Conservation (phyloP, 441 rosid genomes). For the Arabidopsis hybrid region DNA sequence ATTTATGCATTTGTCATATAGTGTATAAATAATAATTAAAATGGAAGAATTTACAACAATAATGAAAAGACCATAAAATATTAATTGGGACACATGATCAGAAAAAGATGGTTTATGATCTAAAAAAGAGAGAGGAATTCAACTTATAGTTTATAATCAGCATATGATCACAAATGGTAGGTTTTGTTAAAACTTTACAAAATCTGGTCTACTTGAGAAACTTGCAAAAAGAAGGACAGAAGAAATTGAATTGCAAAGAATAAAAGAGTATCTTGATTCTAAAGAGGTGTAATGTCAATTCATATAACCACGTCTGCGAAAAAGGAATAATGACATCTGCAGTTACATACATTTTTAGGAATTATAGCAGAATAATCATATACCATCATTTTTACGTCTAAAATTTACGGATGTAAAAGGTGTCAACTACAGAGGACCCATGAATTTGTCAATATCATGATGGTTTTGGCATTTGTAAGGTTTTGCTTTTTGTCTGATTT, state of each 20-base stretch:
- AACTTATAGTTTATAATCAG: constrained; percentile 22
- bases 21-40: background rate
- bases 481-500: constrained; percentile 44
- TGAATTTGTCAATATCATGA: constrained; percentile 33
- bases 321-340: constrained; percentile 3
- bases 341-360: background rate
- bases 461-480: constrained; percentile 33
- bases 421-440: constrained; percentile 26
- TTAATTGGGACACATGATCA: background rate
- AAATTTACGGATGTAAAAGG: constrained; percentile 27
- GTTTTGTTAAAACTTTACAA: constrained; percentile 15
- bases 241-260: background rate
- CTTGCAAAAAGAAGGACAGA: background rate
- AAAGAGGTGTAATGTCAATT: constrained; percentile 21
- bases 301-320: constrained; percentile 4
- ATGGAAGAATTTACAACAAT: background rate
- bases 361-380: background rate
- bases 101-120: background rate
- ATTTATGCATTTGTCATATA: background rate
- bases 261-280: background rate
- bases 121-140: background rate
- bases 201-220: constrained; percentile 10
- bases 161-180: constrained; percentile 23
- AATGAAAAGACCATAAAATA: constrained; percentile 6
- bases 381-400: constrained; percentile 2